Evolutionary conservation across 2,329 filamentous ascomycete species (phyloP), one percentile per base, ranked within the genome.

Genomic region (Colletotrichum phormii): DNA sequence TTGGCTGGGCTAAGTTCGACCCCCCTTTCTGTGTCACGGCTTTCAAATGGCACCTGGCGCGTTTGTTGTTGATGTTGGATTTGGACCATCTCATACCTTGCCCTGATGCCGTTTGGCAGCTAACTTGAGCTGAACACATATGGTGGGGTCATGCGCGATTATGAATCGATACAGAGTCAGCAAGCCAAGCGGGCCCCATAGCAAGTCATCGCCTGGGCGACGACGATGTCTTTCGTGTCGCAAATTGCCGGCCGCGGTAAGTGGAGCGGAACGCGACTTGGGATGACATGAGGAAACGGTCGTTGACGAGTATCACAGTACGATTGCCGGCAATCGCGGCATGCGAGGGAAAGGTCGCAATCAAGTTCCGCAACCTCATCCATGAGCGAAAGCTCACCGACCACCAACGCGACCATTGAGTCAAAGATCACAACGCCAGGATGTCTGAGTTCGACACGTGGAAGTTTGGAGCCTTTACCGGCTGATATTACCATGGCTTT

Each of bases 141-240:
- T 5, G 33, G 35, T 18, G 13, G 24, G 22, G 29, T 13, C 31
- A n/a, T n/a, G 5, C 8, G 29, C 26, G 42, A 35, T 2, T 3
- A 71, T 67, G 63, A 24, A 67, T 26, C 15, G 55, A n/a, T 35
- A 54, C 33, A 63, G 58, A 13, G 53, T 63, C 29, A 31, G 24
- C 5, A 64, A 68, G 26, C 37, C 66, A 13, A 29, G 51, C n/a
- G 26, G 26, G 22, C 51, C 58, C 29, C 65, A 37, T 9, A 26
- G 18, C 9, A 26, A 63, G 31, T 13, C 57, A 29, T 57, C 55
- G 29, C 9, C 46, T 9, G 35, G 12, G 42, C 46, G 46, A 24
- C 29, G 18, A 63, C 51, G 64, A 26, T 72, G 69, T n/a, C 31
- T 22, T 9, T 68, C 31, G 8, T 68, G 69, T 15, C 64, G 26